phyloP scores from a whole-genome alignment of 306 rosid species.

The Pterocarpus macrocarpus region DNA sequence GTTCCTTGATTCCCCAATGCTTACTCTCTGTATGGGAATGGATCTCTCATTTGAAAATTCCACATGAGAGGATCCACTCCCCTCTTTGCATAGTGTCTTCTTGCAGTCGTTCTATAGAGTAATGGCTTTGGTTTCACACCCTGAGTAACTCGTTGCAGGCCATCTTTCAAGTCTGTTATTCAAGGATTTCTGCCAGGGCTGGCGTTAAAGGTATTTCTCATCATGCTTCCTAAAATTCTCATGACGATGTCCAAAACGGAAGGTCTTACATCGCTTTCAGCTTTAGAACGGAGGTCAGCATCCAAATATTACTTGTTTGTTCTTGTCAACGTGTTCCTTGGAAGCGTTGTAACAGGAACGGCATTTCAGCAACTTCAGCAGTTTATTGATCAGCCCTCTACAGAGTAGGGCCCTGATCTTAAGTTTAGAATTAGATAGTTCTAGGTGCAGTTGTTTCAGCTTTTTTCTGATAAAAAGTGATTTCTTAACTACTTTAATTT shows the following conservation, averaged over 20 bases:
- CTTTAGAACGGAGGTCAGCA: constrained; percentile 86
- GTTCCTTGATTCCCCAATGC: constrained; percentile 16
- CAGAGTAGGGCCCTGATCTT: constrained; percentile 63
- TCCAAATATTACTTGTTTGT: constrained; percentile 78
- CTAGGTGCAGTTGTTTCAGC: too few relatives aligned
- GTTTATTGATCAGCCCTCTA: constrained; percentile 63
- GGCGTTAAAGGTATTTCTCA: constrained; percentile 83
- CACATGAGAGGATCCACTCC: too few relatives aligned
- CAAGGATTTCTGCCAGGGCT: constrained; percentile 97
- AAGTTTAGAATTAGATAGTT: constrained; percentile 12
- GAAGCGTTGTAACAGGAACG: constrained; percentile 86
- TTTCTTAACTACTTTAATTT: constrained; percentile 10
- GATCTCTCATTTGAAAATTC: too few relatives aligned
- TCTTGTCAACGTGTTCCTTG: constrained; percentile 89
- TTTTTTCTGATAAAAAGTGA: too few relatives aligned
- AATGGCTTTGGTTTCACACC: constrained; percentile 35
- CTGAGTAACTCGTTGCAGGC: constrained; percentile 61
- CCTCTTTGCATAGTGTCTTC: not conserved
- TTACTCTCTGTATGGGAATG: not conserved
- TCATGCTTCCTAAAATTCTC: constrained; percentile 72
- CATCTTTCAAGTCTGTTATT: constrained; percentile 66
- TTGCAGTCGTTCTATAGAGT: constrained; percentile 4
- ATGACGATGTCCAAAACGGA: constrained; percentile 87
- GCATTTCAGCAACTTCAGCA: constrained; percentile 85
- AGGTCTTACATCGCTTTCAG: constrained; percentile 74